Evolutionary conservation across 2,329 filamentous ascomycete genomes (phyloP), one percentile per base, ranked within the genome.

Genomic region (Phaeoacremonium minimum): DNA sequence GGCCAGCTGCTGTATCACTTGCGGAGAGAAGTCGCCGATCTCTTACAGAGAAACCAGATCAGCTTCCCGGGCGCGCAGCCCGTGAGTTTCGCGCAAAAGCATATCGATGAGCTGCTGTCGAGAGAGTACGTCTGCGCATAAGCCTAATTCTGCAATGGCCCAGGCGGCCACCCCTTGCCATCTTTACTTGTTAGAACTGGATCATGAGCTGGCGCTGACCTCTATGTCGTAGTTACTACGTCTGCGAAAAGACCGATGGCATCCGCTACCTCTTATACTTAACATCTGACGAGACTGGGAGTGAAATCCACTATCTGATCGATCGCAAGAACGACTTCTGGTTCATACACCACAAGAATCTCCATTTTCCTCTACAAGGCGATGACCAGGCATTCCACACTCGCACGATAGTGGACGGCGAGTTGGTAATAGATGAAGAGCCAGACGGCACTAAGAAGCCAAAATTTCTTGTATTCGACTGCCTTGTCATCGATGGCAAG

Each of bases 311-410:
- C 55, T 96, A 95, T 66, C 74, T 98, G 38, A 95, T 98, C 64
- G 91, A 98, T 65, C 88, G 93, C 55, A 95, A 90, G 66, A 97
- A 98, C 66, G 89, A 97, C 59, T 98, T 93, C 69, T 95, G 91
- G 77, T 88, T 76, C 54, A 79, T 97, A 42, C 75, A 77, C 18
- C 71, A 75, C 43, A 68, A 67, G 36, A 74, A 68, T 38, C 73
- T 97, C 16, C 88, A 95, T 59, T 90, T 97, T 49, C 93, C 93
- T 0, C 68, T 84, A 15, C 77, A 77, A 26, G 68, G 75, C 30
- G 75, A 85, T 46, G 73, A 77, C 9, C 63, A 70, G 30, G 72
- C 69, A 12, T 96, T 87, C 57, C 89, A 97, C 56, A 76, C 71
- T 12, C 77, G 80, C 42, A 97, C 93, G 0, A 66, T 98, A 18